A percentile compares a stretch with the other conserved stretches of the same genome.
Conservation (phyloP, 306 rosid species). For the Medicago ruthenica region DNA sequence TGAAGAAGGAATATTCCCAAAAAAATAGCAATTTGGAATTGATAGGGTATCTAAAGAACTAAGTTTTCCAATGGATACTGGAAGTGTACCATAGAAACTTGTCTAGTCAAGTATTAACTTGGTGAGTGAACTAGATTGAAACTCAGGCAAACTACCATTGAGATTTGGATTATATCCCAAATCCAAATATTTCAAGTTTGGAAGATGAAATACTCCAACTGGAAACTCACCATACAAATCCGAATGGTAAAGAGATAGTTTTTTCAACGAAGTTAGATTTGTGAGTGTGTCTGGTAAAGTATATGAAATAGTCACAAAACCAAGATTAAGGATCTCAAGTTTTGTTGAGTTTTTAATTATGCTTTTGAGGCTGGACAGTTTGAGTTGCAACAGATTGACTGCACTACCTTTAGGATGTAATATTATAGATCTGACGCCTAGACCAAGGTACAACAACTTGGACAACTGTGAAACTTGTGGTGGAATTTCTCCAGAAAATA, state of each 20-base stretch:
- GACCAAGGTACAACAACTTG: constrained; percentile 31
- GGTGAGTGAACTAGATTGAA: constrained; percentile 17
- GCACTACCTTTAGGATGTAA: not conserved
- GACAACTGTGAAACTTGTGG: constrained; percentile 32
- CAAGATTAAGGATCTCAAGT: constrained; percentile 19
- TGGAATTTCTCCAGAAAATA: constrained; percentile 27
- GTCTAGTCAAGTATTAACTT: not conserved
- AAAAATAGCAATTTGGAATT: not conserved
- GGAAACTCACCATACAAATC: constrained; percentile 46
- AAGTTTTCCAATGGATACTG: constrained; percentile 44
- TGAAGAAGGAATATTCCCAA: not conserved
- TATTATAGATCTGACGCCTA: not conserved
- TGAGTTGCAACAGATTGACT: not conserved
- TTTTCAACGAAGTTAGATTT: constrained; percentile 35
- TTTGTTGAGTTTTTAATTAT: constrained; percentile 2
- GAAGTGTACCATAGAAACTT: constrained; percentile 44
- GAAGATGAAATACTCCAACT: constrained; percentile 34
- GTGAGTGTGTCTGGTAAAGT: constrained; percentile 36
- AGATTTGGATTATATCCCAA: not conserved
- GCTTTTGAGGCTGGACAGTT: constrained; percentile 4
- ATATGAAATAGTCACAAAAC: constrained; percentile 4
- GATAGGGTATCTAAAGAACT: not conserved
- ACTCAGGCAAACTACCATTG: constrained; percentile 43
- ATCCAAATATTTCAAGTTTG: constrained; percentile 1
- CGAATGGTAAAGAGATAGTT: not conserved